Conservation (phyloP, 371 early-diverging fungal genomes). For the Mortierella sp. region DNA sequence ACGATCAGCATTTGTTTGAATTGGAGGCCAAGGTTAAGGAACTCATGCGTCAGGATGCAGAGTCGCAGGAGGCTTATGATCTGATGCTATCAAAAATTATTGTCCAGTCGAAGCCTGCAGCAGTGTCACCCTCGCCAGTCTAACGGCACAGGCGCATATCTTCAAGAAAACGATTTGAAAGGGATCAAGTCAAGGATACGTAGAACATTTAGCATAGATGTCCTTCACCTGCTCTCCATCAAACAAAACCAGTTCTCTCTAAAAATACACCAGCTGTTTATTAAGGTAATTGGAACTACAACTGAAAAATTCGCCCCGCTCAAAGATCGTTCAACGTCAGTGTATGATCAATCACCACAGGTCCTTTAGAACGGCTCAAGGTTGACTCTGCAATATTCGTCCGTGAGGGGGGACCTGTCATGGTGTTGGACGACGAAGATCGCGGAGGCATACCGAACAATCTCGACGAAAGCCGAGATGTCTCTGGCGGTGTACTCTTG, state of each 20-base stretch:
- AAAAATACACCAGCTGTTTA: neutral
- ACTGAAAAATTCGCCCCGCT: no score
- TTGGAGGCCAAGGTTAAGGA: constrained; percentile 67
- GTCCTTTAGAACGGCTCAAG: constrained; percentile 14
- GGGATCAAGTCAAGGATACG: neutral
- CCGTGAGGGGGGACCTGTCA: neutral
- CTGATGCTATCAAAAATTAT: constrained; percentile 36
- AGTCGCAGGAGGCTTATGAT: constrained; percentile 42
- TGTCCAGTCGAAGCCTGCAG: constrained; percentile 28
- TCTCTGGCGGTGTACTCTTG: neutral
- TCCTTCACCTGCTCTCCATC: no score
- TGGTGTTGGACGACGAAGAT: neutral
- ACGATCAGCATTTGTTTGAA: constrained; percentile 72
- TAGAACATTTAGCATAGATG: no score
- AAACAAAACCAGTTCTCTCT: no score
- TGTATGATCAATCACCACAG: constrained; percentile 21
- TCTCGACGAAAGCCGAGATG: neutral
- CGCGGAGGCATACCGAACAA: neutral
- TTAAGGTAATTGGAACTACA: no score
- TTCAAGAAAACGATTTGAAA: neutral
- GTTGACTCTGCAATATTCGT: neutral
- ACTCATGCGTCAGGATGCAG: constrained; percentile 50
- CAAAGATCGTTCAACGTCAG: constrained; percentile 18
- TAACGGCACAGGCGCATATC: no score
- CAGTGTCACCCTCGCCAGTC: constrained; percentile 17